A percentile compares a stretch with the other conserved stretches of the same genome.
phyloP scores from a whole-genome alignment of 139 green algal species.

The Closterium sp. region DNA sequence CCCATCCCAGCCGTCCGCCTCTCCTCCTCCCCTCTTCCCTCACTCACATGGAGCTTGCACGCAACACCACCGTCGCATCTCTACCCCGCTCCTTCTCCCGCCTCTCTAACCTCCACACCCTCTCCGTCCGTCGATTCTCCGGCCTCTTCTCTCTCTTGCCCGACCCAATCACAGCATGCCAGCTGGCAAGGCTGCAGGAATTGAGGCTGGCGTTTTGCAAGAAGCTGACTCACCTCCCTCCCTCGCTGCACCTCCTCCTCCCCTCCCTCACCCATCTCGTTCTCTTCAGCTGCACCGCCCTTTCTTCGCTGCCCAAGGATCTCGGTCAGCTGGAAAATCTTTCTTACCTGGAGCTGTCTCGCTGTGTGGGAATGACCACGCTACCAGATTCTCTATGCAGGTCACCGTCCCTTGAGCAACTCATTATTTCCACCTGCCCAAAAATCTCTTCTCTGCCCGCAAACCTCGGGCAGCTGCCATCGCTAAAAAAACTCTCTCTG shows the following conservation, averaged over 20 bases:
- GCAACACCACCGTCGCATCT: neutral
- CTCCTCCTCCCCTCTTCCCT: neutral
- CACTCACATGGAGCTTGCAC: neutral
- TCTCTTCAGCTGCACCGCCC: neutral
- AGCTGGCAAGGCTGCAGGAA: neutral
- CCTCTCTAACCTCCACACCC: neutral
- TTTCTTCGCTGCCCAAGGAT: neutral
- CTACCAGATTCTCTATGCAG: neutral
- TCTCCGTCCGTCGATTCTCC: neutral
- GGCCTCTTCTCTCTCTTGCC: neutral
- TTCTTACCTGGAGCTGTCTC: neutral
- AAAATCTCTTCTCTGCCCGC: neutral
- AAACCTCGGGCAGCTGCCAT: neutral
- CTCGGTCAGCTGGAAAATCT: neutral
- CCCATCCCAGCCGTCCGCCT: neutral
- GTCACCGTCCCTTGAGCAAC: neutral
- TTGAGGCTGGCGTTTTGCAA: neutral
- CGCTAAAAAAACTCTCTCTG: neutral
- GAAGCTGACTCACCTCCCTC: neutral
- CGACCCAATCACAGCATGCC: neutral
- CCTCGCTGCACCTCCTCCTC: neutral
- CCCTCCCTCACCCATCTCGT: neutral
- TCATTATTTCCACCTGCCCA: neutral
- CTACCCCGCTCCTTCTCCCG: neutral
- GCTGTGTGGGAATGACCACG: neutral